Evolutionary conservation across 768 basidiomycete species (phyloP), one percentile per base, ranked within the genome.

Genomic region (Pleurotus citrinopileatus): DNA sequence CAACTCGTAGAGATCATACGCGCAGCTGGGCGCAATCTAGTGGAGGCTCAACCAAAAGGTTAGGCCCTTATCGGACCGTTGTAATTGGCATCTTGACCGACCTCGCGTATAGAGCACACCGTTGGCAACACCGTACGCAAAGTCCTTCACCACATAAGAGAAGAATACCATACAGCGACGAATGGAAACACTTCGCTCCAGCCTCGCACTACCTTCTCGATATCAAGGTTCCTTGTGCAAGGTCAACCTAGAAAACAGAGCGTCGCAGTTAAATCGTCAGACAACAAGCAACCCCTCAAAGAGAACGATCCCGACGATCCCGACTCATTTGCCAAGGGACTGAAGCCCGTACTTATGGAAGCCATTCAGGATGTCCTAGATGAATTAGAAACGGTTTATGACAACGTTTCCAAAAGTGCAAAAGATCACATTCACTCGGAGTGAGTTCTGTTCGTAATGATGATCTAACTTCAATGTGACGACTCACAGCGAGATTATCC

Each of bases 351-450:
- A 1, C 77, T 99, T 52, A 93, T 98, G 80, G 94, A 97, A 68
- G 97, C 94, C 5, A 95, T 99, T 48, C 90, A 96, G 65, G 96
- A 98, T 64, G 91, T 98, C 15, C 78, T 97, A 42, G 94, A 97
- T 60, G 97, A 99, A 69, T 76, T 99, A 32, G 95, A 97, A 67
- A 94, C 91, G 2, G 95, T 96, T 1, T 93, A 98, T 61, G 91
- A 97, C 60, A 94, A 89, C 61, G 87, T 98, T 17, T 90, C 91
- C 7, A 96, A 91, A 74, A 91, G 90, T 61, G 93, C 95, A 2
- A 89, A 84, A 69, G 94, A 97, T 67, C 95, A 98, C 66, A 90
- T 99, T 56, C 96, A 98, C 68, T 93, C 94, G n/a, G 94, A 97
- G 96, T 98, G 65, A 66, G 91, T 73, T 1, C 42, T 52, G 45